A percentile compares a stretch with the other conserved stretches of the same genome.
Conservation (phyloP, 2,329 filamentous ascomycete species). For the Sporothrix mexicana region DNA sequence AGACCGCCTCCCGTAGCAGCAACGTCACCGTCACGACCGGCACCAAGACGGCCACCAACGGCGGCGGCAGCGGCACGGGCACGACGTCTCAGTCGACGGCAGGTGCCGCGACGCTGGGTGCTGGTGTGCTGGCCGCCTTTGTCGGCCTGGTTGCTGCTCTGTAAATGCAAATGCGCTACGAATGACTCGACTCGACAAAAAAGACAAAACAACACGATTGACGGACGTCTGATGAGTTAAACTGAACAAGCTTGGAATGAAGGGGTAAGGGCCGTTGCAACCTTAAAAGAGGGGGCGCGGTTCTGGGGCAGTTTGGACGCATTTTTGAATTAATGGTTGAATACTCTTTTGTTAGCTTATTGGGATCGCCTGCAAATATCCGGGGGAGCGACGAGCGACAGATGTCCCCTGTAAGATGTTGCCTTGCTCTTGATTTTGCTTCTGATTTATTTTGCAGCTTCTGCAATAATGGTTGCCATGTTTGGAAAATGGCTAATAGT, state of each 20-base stretch:
- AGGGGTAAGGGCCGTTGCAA: not conserved
- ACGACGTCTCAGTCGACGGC: slow-evolving; percentile 8
- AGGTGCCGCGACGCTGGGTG: slow-evolving; percentile 26
- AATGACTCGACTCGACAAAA: slow-evolving; percentile 15
- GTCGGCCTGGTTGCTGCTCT: slow-evolving; percentile 31
- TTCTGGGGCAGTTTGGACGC: not conserved
- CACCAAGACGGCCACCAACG: slow-evolving; percentile 26
- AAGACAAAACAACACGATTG: not conserved
- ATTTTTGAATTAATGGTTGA: too few species aligned
- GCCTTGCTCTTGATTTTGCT: not conserved
- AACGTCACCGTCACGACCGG: slow-evolving; percentile 14
- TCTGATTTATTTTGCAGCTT: too few species aligned
- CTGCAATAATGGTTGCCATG: slow-evolving; percentile 14
- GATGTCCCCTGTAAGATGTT: not conserved
- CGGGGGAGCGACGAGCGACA: slow-evolving; percentile 1
- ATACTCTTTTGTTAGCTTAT: not conserved
- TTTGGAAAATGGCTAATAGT: slow-evolving; percentile 10
- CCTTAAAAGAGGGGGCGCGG: not conserved
- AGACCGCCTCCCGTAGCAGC: not conserved
- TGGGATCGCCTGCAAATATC: slow-evolving; percentile 18
- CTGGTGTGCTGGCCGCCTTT: slow-evolving; percentile 29
- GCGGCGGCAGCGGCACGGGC: slow-evolving; percentile 1
- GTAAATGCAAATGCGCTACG: not conserved
- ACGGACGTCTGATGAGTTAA: not conserved
- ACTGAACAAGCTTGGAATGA: not conserved